Evolutionary conservation across 805 yeast species (phyloP).

Genomic region (Metschnikowia shivogae): DNA sequence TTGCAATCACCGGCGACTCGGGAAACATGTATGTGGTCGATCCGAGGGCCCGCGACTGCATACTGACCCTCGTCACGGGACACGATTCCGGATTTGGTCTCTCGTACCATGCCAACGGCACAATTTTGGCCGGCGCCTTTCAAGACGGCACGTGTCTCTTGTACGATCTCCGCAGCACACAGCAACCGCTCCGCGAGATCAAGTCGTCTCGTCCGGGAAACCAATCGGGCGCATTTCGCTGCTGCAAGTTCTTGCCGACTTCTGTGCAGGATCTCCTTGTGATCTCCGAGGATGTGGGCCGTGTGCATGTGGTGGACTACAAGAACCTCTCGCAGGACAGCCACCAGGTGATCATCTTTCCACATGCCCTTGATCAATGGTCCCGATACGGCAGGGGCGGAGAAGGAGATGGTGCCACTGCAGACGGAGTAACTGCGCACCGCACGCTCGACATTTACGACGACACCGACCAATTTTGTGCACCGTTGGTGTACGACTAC

Average conservation of each 20-base stretch:
- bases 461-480: slow-evolving; percentile 19
- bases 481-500: slow-evolving; percentile 42
- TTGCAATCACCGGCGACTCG: slow-evolving; percentile 72
- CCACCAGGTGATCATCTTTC: slow-evolving; percentile 64
- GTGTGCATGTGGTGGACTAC: slow-evolving; percentile 81
- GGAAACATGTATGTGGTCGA: slow-evolving; percentile 58
- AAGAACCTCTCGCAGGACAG: slow-evolving; percentile 45
- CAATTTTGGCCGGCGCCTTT: slow-evolving; percentile 71
- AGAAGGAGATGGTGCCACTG: no score
- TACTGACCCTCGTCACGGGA: slow-evolving; percentile 46
- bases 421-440: neutral
- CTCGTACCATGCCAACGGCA: slow-evolving; percentile 71
- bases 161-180: slow-evolving; percentile 67
- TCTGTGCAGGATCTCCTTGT: slow-evolving; percentile 74
- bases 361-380: slow-evolving; percentile 44
- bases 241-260: slow-evolving; percentile 46
- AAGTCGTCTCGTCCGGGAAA: slow-evolving; percentile 56
- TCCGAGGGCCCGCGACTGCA: slow-evolving; percentile 29
- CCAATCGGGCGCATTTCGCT: slow-evolving; percentile 64
- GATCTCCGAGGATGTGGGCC: slow-evolving; percentile 78
- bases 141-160: slow-evolving; percentile 80
- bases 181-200: slow-evolving; percentile 48
- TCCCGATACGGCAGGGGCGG: slow-evolving; percentile 21
- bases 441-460: slow-evolving; percentile 11
- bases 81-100: slow-evolving; percentile 84